A percentile compares a stretch with the other conserved stretches of the same genome.
These are phyloP conservation scores for Curvularia verruculosa DNA, from an alignment of 2,329 filamentous ascomycete genomes.

Conservation along the genomic window DNA sequence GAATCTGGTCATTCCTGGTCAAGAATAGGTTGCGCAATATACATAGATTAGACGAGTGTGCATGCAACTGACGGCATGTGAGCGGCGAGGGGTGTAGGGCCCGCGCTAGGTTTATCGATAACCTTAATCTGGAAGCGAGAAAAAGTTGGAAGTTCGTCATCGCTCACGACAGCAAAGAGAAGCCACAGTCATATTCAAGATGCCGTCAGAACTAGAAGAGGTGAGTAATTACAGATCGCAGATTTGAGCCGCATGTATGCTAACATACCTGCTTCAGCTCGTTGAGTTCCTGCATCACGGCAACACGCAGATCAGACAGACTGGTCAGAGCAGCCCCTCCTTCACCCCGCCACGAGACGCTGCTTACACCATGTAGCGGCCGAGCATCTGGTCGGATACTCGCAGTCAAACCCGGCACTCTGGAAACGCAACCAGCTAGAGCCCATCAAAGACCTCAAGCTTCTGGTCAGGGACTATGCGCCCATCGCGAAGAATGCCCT, in stretches of 20 bases:
- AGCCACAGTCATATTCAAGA: constrained; percentile 35
- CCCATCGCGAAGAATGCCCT: constrained; percentile 92
- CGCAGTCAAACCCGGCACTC: constrained; percentile 73
- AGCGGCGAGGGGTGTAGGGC: constrained; percentile 10
- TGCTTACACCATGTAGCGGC: constrained; percentile 61
- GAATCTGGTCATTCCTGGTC: not conserved
- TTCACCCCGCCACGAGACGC: constrained; percentile 28
- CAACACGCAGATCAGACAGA: constrained; percentile 85
- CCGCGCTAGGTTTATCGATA: constrained; percentile 42
- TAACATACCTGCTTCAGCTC: constrained; percentile 61
- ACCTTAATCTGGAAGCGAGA: constrained; percentile 30
- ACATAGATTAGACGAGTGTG: constrained; percentile 11
- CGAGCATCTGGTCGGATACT: constrained; percentile 86
- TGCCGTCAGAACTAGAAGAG: constrained; percentile 60
- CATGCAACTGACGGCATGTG: constrained; percentile 10
- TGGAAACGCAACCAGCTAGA: constrained; percentile 83
- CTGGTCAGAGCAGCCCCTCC: constrained; percentile 60
- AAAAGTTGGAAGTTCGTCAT: constrained; percentile 38
- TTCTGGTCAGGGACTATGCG: constrained; percentile 83
- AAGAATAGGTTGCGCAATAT: constrained; percentile 16
- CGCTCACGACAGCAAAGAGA: constrained; percentile 16
- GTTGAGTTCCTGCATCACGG: constrained; percentile 93
- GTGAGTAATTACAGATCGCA: constrained; percentile 28
- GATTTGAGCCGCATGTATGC: not conserved
- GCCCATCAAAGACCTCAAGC: constrained; percentile 85